Evolutionary conservation across 2,329 filamentous ascomycete species (phyloP), one percentile per base, ranked within the genome.

Genomic region (Claviceps sp.): DNA sequence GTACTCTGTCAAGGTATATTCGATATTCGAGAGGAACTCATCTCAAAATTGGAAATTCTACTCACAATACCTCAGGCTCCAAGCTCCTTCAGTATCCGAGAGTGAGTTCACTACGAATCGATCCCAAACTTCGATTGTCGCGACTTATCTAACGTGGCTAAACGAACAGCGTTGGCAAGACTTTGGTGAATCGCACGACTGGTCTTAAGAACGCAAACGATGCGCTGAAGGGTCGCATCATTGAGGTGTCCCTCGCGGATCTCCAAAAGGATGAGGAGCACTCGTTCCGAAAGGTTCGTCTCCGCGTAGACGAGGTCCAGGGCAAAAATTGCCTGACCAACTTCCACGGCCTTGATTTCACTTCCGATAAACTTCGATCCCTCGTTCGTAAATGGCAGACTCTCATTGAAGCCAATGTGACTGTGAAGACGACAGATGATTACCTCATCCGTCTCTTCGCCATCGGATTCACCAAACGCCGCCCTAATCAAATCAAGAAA

Each of bases 191-290:
- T 87, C 86, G 93, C 68, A 95, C 93, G 67, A 96, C 89, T 66
- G 93, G 93, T 95, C 81, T 98, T 67, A 98, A 97, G 86, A 97
- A 97, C 79, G 93, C 93, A 72, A 98, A 97, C 81, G 93, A 98
- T 70, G 86, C 91, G 63, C 83, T 98, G 67, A 98, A 97, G 83
- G 93, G 93, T 71, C 87, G 93, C 68, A 95, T 98, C 76, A 84
- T 98, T 76, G 93, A 98, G 81, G 91, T 97, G 63, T 97, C 91
- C 61, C 85, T 98, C 68, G 93, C 93, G 70, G 93, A 98, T 75
- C 85, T 98, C 61, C 93, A 98, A 79, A 97, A 96, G 79, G 93
- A 98, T 72, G 93, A 98, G 81, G 93, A 97, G 77, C 93, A 98
- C 76, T 83, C 93, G 56, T 98, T 97, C 87, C 91, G 93, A 78